Evolutionary conservation across 345 rosid species (phyloP).

Genomic region (Eucalyptus leucophloia): DNA sequence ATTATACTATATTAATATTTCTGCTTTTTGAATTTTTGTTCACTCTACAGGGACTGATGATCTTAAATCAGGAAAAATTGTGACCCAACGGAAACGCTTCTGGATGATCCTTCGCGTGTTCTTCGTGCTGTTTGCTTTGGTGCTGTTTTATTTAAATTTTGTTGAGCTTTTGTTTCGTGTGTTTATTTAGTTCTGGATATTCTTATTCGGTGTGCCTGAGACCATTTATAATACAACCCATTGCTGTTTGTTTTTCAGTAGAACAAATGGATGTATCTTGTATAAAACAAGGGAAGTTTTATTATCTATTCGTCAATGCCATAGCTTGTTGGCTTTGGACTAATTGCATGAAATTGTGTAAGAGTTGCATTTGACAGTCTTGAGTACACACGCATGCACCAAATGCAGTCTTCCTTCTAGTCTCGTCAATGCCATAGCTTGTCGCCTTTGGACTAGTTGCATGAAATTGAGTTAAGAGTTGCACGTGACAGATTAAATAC

Average conservation of each 20-base stretch:
- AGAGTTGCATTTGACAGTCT: no score
- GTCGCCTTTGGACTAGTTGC: no score
- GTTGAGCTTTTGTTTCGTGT: background rate
- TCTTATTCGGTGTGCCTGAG: background rate
- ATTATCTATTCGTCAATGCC: background rate
- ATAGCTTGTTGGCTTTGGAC: no score
- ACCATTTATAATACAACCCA: background rate
- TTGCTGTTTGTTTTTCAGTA: background rate
- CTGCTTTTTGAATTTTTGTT: background rate
- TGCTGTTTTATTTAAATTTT: constrained; percentile 2
- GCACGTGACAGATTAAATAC: no score
- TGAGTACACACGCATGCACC: no score
- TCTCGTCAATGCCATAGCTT: no score
- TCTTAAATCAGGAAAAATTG: constrained; percentile 73
- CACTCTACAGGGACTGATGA: constrained; percentile 55
- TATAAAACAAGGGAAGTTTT: background rate
- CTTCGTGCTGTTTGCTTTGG: constrained; percentile 97
- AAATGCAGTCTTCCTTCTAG: no score
- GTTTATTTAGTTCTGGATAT: background rate
- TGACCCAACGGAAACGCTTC: constrained; percentile 73
- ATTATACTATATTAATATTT: background rate
- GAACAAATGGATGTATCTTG: background rate
- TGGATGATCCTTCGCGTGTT: constrained; percentile 92
- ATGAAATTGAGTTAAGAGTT: no score
- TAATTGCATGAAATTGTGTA: no score